phyloP scores from a whole-genome alignment of 2,329 filamentous ascomycete genomes.

The Colletotrichum phormii region DNA sequence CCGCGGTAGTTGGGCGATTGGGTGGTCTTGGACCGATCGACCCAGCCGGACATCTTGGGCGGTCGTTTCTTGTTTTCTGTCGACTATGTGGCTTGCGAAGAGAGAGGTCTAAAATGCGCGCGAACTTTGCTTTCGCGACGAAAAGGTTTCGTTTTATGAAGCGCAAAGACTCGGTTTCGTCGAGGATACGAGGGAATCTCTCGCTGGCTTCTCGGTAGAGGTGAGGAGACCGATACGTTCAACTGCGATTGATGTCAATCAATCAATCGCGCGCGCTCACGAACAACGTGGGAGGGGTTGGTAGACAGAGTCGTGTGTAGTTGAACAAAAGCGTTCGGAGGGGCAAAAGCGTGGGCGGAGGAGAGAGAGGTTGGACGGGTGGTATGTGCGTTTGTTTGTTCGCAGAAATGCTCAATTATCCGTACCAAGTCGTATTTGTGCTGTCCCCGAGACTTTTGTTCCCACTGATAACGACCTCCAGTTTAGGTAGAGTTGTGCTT shows the following conservation, averaged over 20 bases:
- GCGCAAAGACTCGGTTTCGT: not conserved
- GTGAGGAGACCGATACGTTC: not conserved
- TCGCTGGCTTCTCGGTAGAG: not conserved
- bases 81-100: not conserved
- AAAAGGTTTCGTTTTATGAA: not conserved
- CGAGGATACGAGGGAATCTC: not conserved
- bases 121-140: not conserved
- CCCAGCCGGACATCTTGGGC: constrained; percentile 37
- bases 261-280: not conserved
- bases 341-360: not conserved
- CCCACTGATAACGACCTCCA: not conserved
- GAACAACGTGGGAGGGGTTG: not conserved
- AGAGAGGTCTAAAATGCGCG: not conserved
- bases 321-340: not conserved
- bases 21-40: constrained; percentile 69
- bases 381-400: not conserved
- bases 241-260: not conserved
- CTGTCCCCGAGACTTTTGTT: no score
- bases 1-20: constrained; percentile 69
- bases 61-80: not conserved
- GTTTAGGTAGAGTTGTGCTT: constrained; percentile 3
- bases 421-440: no score
- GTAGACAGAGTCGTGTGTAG: not conserved
- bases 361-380: not conserved
- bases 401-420: no score